phyloP scores from a whole-genome alignment of 495 filamentous ascomycete species.

The Aspergillus heteromorphus region DNA sequence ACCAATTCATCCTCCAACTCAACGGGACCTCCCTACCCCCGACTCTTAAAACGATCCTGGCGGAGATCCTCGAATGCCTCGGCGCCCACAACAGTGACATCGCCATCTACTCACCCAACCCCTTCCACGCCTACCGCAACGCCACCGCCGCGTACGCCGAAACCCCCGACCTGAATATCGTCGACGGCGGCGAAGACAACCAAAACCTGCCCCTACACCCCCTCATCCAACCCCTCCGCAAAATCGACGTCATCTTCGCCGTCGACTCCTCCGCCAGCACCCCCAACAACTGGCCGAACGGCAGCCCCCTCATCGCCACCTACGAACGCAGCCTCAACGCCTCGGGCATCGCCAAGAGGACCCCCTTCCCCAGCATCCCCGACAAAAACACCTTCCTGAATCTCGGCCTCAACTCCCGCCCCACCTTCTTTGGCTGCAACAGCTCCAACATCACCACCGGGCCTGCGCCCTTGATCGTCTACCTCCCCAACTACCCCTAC shows the following conservation, averaged over 20 bases:
- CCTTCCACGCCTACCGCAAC: slow-evolving; percentile 66
- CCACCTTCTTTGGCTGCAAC: slow-evolving; percentile 90
- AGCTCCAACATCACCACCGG: slow-evolving; percentile 47
- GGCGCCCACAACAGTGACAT: slow-evolving; percentile 62
- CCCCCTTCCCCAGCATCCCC: slow-evolving; percentile 73
- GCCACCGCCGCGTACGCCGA: slow-evolving; percentile 51
- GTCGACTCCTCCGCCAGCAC: slow-evolving; percentile 81
- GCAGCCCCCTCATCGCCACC: slow-evolving; percentile 72
- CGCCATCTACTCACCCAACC: slow-evolving; percentile 73
- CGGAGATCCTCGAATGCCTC: slow-evolving; percentile 46
- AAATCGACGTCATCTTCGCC: slow-evolving; percentile 85
- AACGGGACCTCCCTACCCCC: slow-evolving; percentile 45
- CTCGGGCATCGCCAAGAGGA: slow-evolving; percentile 63
- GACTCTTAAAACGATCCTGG: slow-evolving; percentile 43
- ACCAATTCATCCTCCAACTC: slow-evolving; percentile 58
- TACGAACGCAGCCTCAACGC: slow-evolving; percentile 62
- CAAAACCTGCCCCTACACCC: slow-evolving; percentile 84
- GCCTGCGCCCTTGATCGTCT: slow-evolving; percentile 68
- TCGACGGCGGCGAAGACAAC: slow-evolving; percentile 75
- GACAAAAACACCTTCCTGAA: slow-evolving; percentile 81
- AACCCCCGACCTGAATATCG: slow-evolving; percentile 57
- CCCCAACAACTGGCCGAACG: slow-evolving; percentile 61
- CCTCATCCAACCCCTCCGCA: slow-evolving; percentile 67
- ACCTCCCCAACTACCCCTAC: slow-evolving; percentile 81
- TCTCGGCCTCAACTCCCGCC: slow-evolving; percentile 71